Evolutionary conservation across 2,329 filamentous ascomycete species (phyloP).

Genomic region (Aureobasidium melanogenum): DNA sequence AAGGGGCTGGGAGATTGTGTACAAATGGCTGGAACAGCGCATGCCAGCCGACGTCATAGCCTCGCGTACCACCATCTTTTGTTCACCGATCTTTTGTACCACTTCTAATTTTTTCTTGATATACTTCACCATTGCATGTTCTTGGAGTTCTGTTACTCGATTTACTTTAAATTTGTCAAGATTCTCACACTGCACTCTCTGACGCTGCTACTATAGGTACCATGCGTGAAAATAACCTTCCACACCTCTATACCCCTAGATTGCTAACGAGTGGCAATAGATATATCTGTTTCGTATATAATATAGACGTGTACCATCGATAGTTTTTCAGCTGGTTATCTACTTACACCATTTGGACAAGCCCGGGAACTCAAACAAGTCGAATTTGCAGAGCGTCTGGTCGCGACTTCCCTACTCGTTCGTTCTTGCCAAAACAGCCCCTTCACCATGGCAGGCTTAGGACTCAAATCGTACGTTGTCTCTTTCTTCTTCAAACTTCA

Average conservation of each 20-base stretch:
- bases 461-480: constrained; percentile 8
- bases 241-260: background rate
- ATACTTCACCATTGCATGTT: background rate
- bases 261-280: background rate
- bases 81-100: constrained; percentile 8
- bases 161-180: background rate
- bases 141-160: background rate
- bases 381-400: background rate
- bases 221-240: background rate
- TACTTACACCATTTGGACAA: background rate
- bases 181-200: background rate
- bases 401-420: constrained; percentile 1
- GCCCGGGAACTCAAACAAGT: background rate
- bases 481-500: background rate
- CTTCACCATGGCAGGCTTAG: constrained; percentile 4
- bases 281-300: background rate
- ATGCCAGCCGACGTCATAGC: background rate
- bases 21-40: background rate
- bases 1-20: background rate
- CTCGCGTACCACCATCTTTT: constrained; percentile 2
- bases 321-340: background rate
- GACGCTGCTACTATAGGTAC: background rate
- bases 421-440: background rate
- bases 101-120: background rate
- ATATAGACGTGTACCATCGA: background rate